phyloP scores from a whole-genome alignment of 306 rosid genomes.

The Mimosa bimucronata region DNA sequence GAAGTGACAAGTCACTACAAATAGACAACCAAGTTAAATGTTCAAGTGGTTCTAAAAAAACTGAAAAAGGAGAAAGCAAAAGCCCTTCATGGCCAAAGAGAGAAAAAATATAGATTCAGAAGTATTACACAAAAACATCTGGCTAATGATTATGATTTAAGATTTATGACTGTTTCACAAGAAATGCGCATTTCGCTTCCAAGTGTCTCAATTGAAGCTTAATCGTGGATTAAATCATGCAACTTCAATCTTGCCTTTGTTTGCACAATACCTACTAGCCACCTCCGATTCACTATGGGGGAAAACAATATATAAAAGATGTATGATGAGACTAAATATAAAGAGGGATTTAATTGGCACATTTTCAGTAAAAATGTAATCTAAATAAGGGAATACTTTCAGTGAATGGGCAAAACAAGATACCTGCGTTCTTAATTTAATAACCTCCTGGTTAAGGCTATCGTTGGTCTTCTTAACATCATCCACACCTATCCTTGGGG shows the following conservation, averaged over 20 bases:
- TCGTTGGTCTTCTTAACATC: conserved; percentile 63
- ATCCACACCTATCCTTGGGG: conserved; percentile 67
- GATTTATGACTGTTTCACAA: background rate
- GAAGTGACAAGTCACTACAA: conserved; percentile 36
- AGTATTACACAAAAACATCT: background rate
- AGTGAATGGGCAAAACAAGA: conserved; percentile 1
- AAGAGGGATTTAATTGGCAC: background rate
- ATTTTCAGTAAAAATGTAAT: background rate
- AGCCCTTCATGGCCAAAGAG: conserved; percentile 13
- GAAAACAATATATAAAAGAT: background rate
- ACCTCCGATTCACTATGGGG: background rate
- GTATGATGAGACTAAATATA: background rate
- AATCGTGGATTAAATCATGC: background rate
- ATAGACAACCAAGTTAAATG: conserved; percentile 33
- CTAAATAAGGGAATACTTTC: background rate
- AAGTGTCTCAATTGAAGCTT: background rate
- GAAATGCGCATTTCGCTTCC: background rate
- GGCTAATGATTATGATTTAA: background rate
- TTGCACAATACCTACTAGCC: background rate
- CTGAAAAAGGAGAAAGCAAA: conserved; percentile 6
- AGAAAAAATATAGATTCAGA: background rate
- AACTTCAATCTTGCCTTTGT: conserved; percentile 3
- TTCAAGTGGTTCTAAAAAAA: background rate
- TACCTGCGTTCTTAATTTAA: conserved; percentile 72
- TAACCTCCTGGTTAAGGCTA: conserved; percentile 68